Evolutionary conservation across 169 alveolate genomes (phyloP).

Genomic region (Eimeria praecox): DNA sequence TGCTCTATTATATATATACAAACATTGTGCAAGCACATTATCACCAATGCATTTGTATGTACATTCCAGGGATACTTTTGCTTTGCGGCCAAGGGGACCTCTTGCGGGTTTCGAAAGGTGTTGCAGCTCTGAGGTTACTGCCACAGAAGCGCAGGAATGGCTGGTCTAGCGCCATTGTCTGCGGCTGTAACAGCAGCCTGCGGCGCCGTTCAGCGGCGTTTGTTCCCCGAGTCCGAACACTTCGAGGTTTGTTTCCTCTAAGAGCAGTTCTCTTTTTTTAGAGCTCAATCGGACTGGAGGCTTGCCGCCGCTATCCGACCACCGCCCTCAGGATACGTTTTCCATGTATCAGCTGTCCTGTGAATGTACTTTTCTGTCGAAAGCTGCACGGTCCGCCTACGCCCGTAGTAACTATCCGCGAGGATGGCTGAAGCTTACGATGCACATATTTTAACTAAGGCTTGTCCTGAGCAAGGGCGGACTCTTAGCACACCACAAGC

Average conservation of each 20-base stretch:
- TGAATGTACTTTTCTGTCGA: not conserved
- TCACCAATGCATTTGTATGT: conserved; percentile 2
- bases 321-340: not conserved
- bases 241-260: conserved; percentile 51
- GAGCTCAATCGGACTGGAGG: not conserved
- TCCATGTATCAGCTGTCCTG: not conserved
- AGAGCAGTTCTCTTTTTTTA: conserved; percentile 43
- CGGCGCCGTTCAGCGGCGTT: conserved; percentile 21
- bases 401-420: not conserved
- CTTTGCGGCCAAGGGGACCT: conserved; percentile 47
- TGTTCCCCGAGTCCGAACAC: not conserved
- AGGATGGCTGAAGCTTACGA: not conserved
- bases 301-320: not conserved
- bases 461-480: not conserved
- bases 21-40: not conserved
- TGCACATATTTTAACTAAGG: not conserved
- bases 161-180: not conserved
- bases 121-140: not conserved
- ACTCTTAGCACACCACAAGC: not conserved
- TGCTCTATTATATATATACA: not conserved
- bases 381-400: not conserved
- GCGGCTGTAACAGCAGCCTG: conserved; percentile 1
- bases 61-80: conserved; percentile 40
- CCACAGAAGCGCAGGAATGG: not conserved
- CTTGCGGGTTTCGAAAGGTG: not conserved